Base-by-base conservation (phyloP, 805 yeast genomes). In the Candida sonorensis region DNA sequence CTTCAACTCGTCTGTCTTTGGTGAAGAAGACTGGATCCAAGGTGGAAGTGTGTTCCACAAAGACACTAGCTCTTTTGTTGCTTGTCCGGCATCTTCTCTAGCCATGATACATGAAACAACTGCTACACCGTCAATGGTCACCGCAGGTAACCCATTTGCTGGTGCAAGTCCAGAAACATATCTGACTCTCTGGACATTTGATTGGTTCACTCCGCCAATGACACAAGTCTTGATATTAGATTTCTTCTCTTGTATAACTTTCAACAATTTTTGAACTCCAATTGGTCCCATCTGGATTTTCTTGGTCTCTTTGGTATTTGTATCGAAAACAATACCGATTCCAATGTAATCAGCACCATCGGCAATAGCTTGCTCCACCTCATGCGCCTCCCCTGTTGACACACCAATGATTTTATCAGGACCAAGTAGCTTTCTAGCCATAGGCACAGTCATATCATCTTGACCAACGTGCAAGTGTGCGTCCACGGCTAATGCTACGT, bases 401-500 rank as follows among this genome's bases (percentile, higher is more conserved):
- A 88, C 77, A 1, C 97, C 97, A 28, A 87, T 52, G 37, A 87
- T 77, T 57, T 81, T 85, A 35, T 73, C 67, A 0, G 78, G 73
- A 0, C 96, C 95, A 10, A 86, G 55, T 20, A 85, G 48, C 45
- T 62, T 49, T 23, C 96, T 58, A 1, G 75, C 92, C 23, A 67
- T 45, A 1, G 46, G 46, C 2, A 75, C 75, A 9, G 71, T 69
- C 84, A 87, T 83, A 51, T 87, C 97, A 33, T 79, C 87, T 54
- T 87, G 96, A 1, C 97, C 97, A 14, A 87, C 84, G 60, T 87
- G 97, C 7, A 88, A 80, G 41, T 85, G 95, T 2, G 94, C 94
- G 44, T 72, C 92, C 35, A 85, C 67, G 0, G 96, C 96, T 27
- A 88, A 59, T 0, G 95, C 96, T 10, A 88, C 85, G 50, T 87